These are phyloP conservation scores for Cladosporium velox DNA, from an alignment of 2,329 filamentous ascomycete species.

Conservation along the genomic window DNA sequence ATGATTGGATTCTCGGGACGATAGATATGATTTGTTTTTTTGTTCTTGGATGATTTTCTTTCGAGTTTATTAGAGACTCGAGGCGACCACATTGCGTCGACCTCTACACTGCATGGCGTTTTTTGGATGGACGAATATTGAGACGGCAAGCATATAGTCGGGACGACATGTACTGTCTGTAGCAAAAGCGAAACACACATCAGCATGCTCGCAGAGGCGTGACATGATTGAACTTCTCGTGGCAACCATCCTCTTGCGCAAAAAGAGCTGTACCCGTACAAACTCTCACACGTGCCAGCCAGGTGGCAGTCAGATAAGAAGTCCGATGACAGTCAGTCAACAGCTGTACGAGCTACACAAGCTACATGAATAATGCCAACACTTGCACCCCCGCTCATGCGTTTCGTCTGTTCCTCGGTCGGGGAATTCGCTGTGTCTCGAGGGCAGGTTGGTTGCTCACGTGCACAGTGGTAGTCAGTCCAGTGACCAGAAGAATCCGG, in stretches of 20 bases:
- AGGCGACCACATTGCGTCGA: neutral
- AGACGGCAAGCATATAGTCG: neutral
- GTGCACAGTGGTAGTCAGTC: neutral
- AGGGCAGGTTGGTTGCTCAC: neutral
- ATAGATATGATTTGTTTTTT: constrained; percentile 8
- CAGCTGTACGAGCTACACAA: neutral
- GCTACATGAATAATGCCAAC: constrained; percentile 18
- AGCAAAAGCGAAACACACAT: constrained; percentile 7
- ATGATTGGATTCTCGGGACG: neutral
- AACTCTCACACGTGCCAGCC: neutral
- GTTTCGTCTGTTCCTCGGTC: neutral
- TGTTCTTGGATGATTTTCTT: neutral
- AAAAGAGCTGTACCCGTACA: neutral
- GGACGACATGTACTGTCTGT: neutral
- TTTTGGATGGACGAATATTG: neutral
- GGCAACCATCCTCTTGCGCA: neutral
- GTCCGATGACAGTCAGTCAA: neutral
- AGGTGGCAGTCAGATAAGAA: constrained; percentile 5
- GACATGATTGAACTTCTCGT: neutral
- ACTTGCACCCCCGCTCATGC: neutral
- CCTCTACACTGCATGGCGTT: constrained; percentile 16
- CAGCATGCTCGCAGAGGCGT: neutral
- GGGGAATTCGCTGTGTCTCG: neutral
- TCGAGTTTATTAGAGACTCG: neutral
- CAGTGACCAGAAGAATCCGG: constrained; percentile 4